Percentiles rank a stretch among this genome's conserved stretches.
Evolutionary conservation across 768 basidiomycete genomes (phyloP).

Genomic region (Pleurotus tuber-regium): DNA sequence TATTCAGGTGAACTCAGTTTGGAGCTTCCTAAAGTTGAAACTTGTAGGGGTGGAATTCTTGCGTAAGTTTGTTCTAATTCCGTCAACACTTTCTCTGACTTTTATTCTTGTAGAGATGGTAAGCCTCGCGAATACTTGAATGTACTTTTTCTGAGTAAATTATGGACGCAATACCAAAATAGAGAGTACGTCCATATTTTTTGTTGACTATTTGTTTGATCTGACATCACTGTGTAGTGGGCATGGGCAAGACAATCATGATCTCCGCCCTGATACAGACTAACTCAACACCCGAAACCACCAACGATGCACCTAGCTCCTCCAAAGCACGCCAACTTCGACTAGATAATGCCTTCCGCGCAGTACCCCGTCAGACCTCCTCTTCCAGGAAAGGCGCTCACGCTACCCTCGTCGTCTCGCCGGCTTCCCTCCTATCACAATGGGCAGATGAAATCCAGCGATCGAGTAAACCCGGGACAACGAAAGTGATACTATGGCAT

Average conservation of each 20-base stretch:
- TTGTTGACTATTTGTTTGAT: no score
- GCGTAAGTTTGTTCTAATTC: conserved; percentile 53
- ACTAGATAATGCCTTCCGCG: conserved; percentile 62
- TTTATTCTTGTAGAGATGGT: conserved; percentile 36
- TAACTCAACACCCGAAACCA: conserved; percentile 50
- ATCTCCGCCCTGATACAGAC: conserved; percentile 86
- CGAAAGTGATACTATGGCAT: conserved; percentile 80
- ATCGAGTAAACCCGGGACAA: conserved; percentile 68
- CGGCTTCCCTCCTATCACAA: conserved; percentile 86
- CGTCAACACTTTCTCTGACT: neutral
- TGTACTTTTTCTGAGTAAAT: no score
- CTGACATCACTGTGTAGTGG: conserved; percentile 56
- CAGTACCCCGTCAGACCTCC: conserved; percentile 32
- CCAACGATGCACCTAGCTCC: conserved; percentile 23
- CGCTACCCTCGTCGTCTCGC: conserved; percentile 89
- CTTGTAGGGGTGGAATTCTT: conserved; percentile 83
- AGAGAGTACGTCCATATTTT: conserved; percentile 62
- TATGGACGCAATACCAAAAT: no score
- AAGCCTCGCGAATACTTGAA: conserved; percentile 16
- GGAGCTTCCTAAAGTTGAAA: conserved; percentile 79
- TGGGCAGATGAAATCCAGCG: conserved; percentile 92
- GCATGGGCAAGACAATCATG: conserved; percentile 97
- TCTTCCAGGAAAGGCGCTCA: conserved; percentile 35
- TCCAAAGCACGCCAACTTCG: conserved; percentile 55
- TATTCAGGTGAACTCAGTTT: conserved; percentile 89